Conservation (phyloP, 176 grass and related monocot species). For the Raddia distichophylla region DNA sequence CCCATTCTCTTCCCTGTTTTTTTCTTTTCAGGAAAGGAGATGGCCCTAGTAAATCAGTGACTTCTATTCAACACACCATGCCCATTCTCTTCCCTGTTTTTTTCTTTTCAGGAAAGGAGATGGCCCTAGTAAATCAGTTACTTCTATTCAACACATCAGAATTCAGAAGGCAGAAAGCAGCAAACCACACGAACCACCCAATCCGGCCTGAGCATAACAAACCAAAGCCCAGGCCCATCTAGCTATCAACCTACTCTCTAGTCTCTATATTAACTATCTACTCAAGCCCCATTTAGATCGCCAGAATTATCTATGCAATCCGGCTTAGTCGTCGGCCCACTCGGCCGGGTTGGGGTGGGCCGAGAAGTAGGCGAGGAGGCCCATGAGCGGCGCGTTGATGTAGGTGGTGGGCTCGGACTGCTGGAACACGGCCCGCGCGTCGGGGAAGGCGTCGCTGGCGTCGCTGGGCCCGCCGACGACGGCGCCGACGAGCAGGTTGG, state of each 20-base stretch:
- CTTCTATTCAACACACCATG: neutral
- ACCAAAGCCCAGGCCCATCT: neutral
- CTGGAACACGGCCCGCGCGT: conserved; percentile 56
- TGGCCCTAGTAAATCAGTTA: conserved; percentile 25
- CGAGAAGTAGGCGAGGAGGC: conserved; percentile 60
- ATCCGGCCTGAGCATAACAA: neutral
- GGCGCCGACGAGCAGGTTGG: conserved; percentile 62
- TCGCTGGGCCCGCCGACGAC: conserved; percentile 61
- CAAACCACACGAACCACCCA: neutral
- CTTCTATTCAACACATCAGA: neutral
- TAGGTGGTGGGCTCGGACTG: conserved; percentile 77
- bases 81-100: too few species aligned
- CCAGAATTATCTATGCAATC: neutral
- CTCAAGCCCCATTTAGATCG: too few species aligned
- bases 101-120: conserved; percentile 22
- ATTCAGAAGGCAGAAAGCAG: neutral
- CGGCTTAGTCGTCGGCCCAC: conserved; percentile 48
- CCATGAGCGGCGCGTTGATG: conserved; percentile 75
- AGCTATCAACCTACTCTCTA: too few species aligned
- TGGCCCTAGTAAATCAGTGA: conserved; percentile 24
- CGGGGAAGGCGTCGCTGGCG: conserved; percentile 54
- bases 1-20: conserved; percentile 1
- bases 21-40: conserved; percentile 22
- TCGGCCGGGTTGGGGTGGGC: conserved; percentile 44
- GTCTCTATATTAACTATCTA: too few species aligned